Percentiles rank a stretch among this genome's conserved stretches.
Conservation (phyloP, 2,329 filamentous ascomycete genomes). For the Leptoxyphium fumago region DNA sequence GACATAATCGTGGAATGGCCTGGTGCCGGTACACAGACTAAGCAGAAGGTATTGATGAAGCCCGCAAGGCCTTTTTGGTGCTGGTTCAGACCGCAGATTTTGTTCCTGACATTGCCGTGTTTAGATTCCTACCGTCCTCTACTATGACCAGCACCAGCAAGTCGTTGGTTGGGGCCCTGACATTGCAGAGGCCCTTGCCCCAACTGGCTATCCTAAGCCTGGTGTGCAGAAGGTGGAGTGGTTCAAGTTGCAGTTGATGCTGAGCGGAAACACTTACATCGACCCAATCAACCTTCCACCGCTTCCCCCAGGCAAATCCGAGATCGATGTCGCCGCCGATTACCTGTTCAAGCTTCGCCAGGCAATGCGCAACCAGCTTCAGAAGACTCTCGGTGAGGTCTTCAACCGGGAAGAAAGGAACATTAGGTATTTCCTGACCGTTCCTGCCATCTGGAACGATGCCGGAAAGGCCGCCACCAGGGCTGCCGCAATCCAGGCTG, state of each 20-base stretch:
- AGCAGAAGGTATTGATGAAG: slow-evolving; percentile 65
- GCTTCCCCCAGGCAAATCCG: slow-evolving; percentile 91
- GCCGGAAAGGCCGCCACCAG: slow-evolving; percentile 93
- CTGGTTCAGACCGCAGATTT: slow-evolving; percentile 1
- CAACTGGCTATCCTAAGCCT: slow-evolving; percentile 92
- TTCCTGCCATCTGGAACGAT: slow-evolving; percentile 99
- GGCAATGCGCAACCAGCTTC: slow-evolving; percentile 87
- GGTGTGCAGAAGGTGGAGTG: slow-evolving; percentile 98
- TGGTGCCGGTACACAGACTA: slow-evolving; percentile 90
- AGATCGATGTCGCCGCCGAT: slow-evolving; percentile 98
- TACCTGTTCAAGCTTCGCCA: slow-evolving; percentile 97
- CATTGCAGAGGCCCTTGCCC: slow-evolving; percentile 90
- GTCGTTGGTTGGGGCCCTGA: slow-evolving; percentile 99
- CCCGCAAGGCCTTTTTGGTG: not conserved
- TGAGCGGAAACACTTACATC: slow-evolving; percentile 97
- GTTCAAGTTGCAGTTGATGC: slow-evolving; percentile 99
- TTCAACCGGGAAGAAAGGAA: slow-evolving; percentile 97
- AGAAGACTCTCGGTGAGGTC: slow-evolving; percentile 92
- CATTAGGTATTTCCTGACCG: slow-evolving; percentile 92
- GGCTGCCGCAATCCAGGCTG: slow-evolving; percentile 90
- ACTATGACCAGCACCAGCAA: slow-evolving; percentile 98
- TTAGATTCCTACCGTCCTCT: slow-evolving; percentile 95
- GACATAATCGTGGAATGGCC: slow-evolving; percentile 99
- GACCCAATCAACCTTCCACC: slow-evolving; percentile 97
- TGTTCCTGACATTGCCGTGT: slow-evolving; percentile 6